Base-by-base conservation (phyloP, 2,329 filamentous ascomycete genomes). In the Fonsecaea nubica region DNA sequence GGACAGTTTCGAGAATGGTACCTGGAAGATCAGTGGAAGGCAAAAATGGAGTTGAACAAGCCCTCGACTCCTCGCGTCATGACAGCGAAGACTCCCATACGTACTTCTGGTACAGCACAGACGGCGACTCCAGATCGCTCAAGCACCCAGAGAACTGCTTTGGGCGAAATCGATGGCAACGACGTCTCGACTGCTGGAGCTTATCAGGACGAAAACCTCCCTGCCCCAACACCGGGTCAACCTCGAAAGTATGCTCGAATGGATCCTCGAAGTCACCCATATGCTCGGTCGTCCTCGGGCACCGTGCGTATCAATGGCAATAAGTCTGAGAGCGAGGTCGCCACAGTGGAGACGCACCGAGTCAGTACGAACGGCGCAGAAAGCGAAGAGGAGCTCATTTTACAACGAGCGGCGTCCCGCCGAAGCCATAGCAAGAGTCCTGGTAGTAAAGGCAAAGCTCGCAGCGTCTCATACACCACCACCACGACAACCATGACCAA, bases 1-100 rank as follows among this genome's bases (percentile, higher is more conserved):
- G 91, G 91, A 40, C 90, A 91, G 40, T 99, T 99, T 88, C 88
- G 95, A n/a, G 93, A 98, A 80, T 99, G 95, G 95, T 98, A 93
- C 92, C 85, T 87, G 71, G 89, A 91, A 75, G 89, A 92, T 76
- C 85, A 83, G 52, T 86, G 95, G 75, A 92, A 93, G 80, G 91
- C 94, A 81, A 91, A 93, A 75, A 81, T 94, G 65, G 90, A 93
- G 78, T 77, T 86, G 72, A 83, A 86, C 30, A 81, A 83, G 6
- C 88, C 87, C 0, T 84, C 86, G 13, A 88, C 86, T 15, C 79
- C 81, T 45, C 76, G 77, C 36, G 76, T 76, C 58, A 59, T 88
- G 84, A 65, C 86, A 84, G 70, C 86, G 82, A 76, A 85, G 84
- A 72, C 86, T 67, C 89, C 88, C 77, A 76, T 84, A 10, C 83